Evolutionary conservation across 2,329 filamentous ascomycete species (phyloP).

Genomic region (Knufia petricola): DNA sequence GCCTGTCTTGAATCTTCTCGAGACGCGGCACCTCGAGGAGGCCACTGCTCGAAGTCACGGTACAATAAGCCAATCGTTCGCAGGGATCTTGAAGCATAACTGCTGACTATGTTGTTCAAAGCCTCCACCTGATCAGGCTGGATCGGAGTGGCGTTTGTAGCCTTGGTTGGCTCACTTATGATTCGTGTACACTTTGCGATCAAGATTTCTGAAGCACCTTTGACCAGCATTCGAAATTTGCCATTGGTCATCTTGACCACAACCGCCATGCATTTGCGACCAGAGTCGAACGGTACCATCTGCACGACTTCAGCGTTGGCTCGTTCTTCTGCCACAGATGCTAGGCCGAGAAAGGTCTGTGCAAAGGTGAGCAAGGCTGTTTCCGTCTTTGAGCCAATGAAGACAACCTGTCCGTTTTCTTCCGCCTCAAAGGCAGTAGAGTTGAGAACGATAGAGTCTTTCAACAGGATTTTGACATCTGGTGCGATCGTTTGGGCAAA

Average conservation of each 20-base stretch:
- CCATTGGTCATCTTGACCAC: slow-evolving; percentile 48
- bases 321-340: slow-evolving; percentile 50
- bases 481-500: slow-evolving; percentile 44
- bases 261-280: slow-evolving; percentile 60
- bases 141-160: slow-evolving; percentile 44
- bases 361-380: slow-evolving; percentile 64
- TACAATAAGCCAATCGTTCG: slow-evolving; percentile 78
- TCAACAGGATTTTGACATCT: slow-evolving; percentile 47
- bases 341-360: slow-evolving; percentile 56
- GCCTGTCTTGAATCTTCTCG: slow-evolving; percentile 51
- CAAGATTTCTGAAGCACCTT: slow-evolving; percentile 45
- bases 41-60: slow-evolving; percentile 77
- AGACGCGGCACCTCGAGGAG: slow-evolving; percentile 53
- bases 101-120: slow-evolving; percentile 59
- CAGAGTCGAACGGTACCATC: slow-evolving; percentile 51
- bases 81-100: slow-evolving; percentile 69
- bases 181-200: slow-evolving; percentile 41
- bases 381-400: slow-evolving; percentile 69
- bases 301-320: slow-evolving; percentile 50
- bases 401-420: slow-evolving; percentile 48
- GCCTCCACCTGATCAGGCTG: slow-evolving; percentile 48
- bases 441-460: slow-evolving; percentile 57
- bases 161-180: slow-evolving; percentile 51
- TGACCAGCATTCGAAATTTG: slow-evolving; percentile 48
- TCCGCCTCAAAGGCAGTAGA: slow-evolving; percentile 62